Evolutionary conservation across 2,329 filamentous ascomycete genomes (phyloP).

Genomic region (Exophiala spinifera): DNA sequence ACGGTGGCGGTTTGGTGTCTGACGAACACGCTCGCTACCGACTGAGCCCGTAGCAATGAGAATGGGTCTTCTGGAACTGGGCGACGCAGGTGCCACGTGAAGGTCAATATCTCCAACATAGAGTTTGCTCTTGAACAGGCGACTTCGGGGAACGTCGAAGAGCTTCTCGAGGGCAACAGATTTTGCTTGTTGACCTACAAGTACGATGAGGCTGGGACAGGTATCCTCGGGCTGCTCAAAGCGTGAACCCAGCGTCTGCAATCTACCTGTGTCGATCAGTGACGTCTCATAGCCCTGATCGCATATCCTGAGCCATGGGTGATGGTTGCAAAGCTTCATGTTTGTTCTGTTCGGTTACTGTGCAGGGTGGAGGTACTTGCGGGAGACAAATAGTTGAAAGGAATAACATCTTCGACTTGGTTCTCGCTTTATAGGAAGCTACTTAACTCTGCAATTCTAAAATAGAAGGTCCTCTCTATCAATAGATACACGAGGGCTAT

Average conservation of each 20-base stretch:
- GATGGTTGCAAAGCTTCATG: neutral
- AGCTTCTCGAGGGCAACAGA: constrained; percentile 27
- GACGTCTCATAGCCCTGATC: neutral
- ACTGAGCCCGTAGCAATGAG: constrained; percentile 28
- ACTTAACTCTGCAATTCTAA: neutral
- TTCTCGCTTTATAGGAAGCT: neutral
- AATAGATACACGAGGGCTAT: neutral
- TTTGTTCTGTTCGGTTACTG: neutral
- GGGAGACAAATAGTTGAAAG: neutral
- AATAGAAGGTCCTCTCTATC: neutral
- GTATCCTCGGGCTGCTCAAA: neutral
- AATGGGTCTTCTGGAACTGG: constrained; percentile 26
- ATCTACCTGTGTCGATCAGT: neutral
- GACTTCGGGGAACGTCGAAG: constrained; percentile 16
- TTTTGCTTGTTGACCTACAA: constrained; percentile 30
- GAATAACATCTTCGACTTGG: neutral
- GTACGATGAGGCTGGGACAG: constrained; percentile 25
- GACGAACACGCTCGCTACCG: constrained; percentile 10
- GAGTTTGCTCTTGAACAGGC: constrained; percentile 17
- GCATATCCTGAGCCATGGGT: neutral
- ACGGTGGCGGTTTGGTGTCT: constrained; percentile 7
- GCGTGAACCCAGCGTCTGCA: neutral
- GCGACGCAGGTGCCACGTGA: constrained; percentile 22
- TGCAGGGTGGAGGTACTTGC: neutral
- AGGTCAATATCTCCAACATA: constrained; percentile 27